Conservation (phyloP, 106 monocot species). For the Triglochin maritima region DNA sequence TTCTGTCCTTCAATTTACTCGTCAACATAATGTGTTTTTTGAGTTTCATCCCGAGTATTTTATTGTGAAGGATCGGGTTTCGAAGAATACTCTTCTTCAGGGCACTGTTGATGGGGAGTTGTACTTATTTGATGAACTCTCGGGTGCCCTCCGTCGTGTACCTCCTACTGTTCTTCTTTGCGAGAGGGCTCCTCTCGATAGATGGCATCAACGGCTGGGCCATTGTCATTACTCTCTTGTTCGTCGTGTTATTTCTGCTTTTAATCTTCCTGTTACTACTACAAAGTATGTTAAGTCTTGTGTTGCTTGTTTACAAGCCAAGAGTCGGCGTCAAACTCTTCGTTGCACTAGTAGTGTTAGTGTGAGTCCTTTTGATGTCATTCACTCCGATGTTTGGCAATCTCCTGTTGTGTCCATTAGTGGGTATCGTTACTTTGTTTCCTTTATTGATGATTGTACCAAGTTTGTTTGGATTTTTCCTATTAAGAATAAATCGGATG, state of each 20-base stretch:
- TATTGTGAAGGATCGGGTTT: not conserved
- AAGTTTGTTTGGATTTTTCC: slow-evolving; percentile 6
- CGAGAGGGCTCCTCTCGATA: not conserved
- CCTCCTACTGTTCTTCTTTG: not conserved
- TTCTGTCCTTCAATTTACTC: not conserved
- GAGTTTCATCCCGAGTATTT: too few species aligned
- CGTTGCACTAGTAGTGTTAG: not conserved
- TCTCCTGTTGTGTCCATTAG: slow-evolving; percentile 1
- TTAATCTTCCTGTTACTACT: too few species aligned
- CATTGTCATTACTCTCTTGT: not conserved
- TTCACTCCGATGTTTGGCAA: slow-evolving; percentile 1
- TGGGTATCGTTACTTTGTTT: slow-evolving; percentile 1
- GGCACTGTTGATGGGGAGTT: too few species aligned
- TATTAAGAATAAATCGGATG: not conserved
- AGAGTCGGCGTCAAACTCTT: not conserved
- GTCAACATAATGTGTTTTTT: not conserved
- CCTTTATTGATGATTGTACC: slow-evolving; percentile 3
- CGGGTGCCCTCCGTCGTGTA: too few species aligned
- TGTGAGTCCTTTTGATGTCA: not conserved
- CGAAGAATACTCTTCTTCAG: not conserved
- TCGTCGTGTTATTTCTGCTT: not conserved
- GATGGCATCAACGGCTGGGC: not conserved
- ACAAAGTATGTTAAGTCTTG: not conserved
- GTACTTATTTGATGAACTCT: too few species aligned
- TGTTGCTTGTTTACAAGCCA: not conserved